phyloP scores from a whole-genome alignment of 2,329 filamentous ascomycete species.

The Endocalyx cinctus region DNA sequence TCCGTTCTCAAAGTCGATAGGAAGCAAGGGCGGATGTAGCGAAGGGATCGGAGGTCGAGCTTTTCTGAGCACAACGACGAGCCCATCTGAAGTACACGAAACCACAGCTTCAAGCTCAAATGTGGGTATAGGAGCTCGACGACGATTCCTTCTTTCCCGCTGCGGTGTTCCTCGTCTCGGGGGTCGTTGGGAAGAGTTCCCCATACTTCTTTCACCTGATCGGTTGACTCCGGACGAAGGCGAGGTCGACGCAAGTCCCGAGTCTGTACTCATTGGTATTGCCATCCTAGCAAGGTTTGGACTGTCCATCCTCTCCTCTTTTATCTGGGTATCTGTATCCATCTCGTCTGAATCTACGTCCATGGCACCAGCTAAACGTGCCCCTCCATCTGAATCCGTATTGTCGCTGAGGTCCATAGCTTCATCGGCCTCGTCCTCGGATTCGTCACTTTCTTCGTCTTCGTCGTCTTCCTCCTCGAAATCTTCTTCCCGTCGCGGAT shows the following conservation, averaged over 20 bases:
- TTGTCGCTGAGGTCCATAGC: conserved; percentile 24
- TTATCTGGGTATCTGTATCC: conserved; percentile 26
- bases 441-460: conserved; percentile 41
- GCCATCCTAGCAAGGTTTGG: conserved; percentile 29
- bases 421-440: conserved; percentile 35
- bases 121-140: conserved; percentile 31
- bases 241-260: background rate
- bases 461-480: conserved; percentile 37
- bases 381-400: conserved; percentile 40
- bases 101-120: conserved; percentile 85
- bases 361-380: conserved; percentile 39
- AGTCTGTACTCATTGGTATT: conserved; percentile 1
- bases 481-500: conserved; percentile 60
- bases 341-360: conserved; percentile 32
- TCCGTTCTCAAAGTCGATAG: conserved; percentile 51
- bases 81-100: conserved; percentile 82
- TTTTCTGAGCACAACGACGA: conserved; percentile 74
- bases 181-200: no score
- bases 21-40: conserved; percentile 44
- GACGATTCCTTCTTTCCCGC: conserved; percentile 11
- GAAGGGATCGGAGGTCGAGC: conserved; percentile 67
- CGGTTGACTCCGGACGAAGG: conserved; percentile 1
- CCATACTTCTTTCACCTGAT: no score
- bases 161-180: conserved; percentile 7
- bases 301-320: conserved; percentile 29